Percentiles rank a stretch among this genome's conserved stretches.
Conservation (phyloP, 2,329 filamentous ascomycete species). For the Metarhizium anisopliae region DNA sequence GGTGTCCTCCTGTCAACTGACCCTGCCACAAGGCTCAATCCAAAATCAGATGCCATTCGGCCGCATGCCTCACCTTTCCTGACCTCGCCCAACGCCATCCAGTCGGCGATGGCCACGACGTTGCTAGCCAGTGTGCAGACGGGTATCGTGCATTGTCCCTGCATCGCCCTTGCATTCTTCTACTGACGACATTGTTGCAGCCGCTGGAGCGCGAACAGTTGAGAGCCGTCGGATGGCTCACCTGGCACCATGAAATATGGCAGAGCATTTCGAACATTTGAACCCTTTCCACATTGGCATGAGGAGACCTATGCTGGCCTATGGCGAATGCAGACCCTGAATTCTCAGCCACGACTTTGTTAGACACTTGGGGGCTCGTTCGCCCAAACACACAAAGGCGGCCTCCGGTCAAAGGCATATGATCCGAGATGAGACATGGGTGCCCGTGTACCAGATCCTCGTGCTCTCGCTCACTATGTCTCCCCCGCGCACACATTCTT, state of each 20-base stretch:
- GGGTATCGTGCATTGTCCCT: constrained; percentile 4
- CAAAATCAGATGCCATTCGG: too few relatives aligned
- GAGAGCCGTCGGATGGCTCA: neutral
- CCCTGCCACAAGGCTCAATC: too few relatives aligned
- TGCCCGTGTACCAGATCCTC: neutral
- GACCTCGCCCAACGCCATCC: neutral
- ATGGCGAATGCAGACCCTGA: neutral
- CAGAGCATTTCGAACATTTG: neutral
- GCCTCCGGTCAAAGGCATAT: constrained; percentile 1
- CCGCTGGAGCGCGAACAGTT: neutral
- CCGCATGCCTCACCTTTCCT: neutral
- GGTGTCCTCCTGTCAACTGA: too few relatives aligned
- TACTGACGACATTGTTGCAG: neutral
- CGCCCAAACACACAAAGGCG: constrained; percentile 1
- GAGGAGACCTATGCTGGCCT: neutral
- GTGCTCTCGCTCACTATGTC: neutral
- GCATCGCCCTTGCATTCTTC: constrained; percentile 6
- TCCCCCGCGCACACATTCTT: neutral
- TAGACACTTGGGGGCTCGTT: neutral
- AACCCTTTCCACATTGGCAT: neutral
- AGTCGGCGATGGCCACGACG: neutral
- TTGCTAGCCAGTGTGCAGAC: neutral
- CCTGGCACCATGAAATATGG: neutral
- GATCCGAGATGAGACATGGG: constrained; percentile 1
- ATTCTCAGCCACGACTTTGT: neutral